phyloP scores from a whole-genome alignment of 148 eudicot species.

The Silene uniflora region DNA sequence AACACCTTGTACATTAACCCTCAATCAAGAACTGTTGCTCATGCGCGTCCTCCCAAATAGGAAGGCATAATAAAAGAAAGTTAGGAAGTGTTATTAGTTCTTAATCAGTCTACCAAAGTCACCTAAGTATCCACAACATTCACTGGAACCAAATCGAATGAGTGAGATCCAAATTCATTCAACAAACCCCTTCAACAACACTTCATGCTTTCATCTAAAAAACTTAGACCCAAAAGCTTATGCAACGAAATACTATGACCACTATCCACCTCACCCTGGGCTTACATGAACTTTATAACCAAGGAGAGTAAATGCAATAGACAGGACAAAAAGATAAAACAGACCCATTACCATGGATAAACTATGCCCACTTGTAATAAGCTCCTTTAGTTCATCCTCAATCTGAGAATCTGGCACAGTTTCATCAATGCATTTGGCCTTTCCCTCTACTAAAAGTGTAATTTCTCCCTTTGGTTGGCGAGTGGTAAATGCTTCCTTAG shows the following conservation, averaged over 20 bases:
- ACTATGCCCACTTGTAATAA: constrained; percentile 78
- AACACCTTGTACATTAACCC: too few relatives aligned
- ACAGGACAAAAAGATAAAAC: constrained; percentile 9
- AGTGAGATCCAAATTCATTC: not conserved
- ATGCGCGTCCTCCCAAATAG: not conserved
- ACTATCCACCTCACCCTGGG: not conserved
- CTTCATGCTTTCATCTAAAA: not conserved
- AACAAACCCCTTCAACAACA: not conserved
- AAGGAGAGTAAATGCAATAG: constrained; percentile 4
- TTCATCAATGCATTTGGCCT: constrained; percentile 36
- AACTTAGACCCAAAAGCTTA: not conserved
- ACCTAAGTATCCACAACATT: not conserved
- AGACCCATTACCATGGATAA: constrained; percentile 59
- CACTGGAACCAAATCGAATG: not conserved
- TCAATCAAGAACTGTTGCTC: not conserved
- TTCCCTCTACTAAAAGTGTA: constrained; percentile 85
- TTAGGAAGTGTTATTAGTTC: not conserved
- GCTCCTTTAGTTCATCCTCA: constrained; percentile 58
- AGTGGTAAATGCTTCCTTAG: constrained; percentile 54
- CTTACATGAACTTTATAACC: not conserved
- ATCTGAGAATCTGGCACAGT: constrained; percentile 62
- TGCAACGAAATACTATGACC: not conserved
- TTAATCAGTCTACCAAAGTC: not conserved
- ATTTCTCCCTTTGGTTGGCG: constrained; percentile 92
- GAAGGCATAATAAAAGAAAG: not conserved